Evolutionary conservation across 2,329 filamentous ascomycete genomes (phyloP), one percentile per base, ranked within the genome.

Genomic region (Diaporthe longicolla): DNA sequence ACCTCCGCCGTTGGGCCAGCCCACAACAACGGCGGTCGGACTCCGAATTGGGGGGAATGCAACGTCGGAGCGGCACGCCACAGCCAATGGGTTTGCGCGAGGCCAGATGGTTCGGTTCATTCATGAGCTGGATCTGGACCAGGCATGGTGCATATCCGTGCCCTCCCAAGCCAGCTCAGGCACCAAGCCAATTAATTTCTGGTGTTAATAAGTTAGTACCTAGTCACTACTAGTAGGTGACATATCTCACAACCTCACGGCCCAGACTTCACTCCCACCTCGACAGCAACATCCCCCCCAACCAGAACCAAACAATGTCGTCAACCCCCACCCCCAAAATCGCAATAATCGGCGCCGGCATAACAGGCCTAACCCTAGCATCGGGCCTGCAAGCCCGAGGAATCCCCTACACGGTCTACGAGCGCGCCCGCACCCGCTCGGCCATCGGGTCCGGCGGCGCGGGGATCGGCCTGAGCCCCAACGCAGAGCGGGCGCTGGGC

Each of bases 331-430:
- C 11, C 70, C 52, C 82, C 24, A 77, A 79, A 45, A 77, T 89
- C 55, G 87, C 86, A 69, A 85, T 89, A 26, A 79, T 89, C 19
- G 90, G 84, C 76, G 89, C 82, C 71, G 90, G 84, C 77, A 89
- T 85, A 74, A 88, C 85, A 4, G 88, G 88, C 10, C 78, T 89
- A 13, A 83, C 84, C 21, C 82, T 89, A 0, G 86, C 86, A 0
- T 80, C 88, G 0, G 87, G 83, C 19, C 83, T 89, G 0, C 81
- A 85, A 54, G 81, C 81, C 2, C 85, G 87, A 48, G 79, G 79
- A 2, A 78, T 89, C 21, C 77, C 81, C 0, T 87, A 83, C 74
- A 85, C 80, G 0, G 72, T 89, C 4, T 89, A 87, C 76, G 88
- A 89, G 77, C 83, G 85, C 8, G 83, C 86, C 37, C 37, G 37